Base-by-base conservation (phyloP, 306 rosid species). In the Glycyrrhiza uralensis region DNA sequence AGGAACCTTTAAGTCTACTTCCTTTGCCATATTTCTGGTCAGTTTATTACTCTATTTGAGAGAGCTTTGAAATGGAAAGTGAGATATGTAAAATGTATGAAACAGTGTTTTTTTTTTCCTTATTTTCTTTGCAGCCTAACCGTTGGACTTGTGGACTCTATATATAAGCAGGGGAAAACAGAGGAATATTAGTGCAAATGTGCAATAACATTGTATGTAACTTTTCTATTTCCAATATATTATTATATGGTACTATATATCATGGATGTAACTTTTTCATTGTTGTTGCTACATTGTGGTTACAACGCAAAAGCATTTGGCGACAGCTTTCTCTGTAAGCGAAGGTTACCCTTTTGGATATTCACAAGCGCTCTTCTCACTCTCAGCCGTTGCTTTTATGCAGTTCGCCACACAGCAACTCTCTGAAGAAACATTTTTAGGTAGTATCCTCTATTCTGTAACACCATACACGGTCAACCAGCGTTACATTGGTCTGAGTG, bases 301-400 rank as follows among this genome's bases (percentile, higher is more conserved):
- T 75, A 45, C 76, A 79, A 79, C 69, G 32, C 75, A 79, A 75
- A 75, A 75, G 80, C 83, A 76, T 47, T 71, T 32, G 26, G 23
- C 1, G 81, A 65, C 65, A 75, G 87, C 87, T 79, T 66, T 60
- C 52, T 75, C 38, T 44, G 49, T 62, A 82, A 77, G 80, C 80
- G 42, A 42, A 64, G 66, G 32, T 32, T 24, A 55, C n/a, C n/a
- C 49, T 11, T 42, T 65, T 18, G 14, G 54, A 64, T 44, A 24
- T 65, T 28, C 42, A 44, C 13, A 45, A 8, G 6, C 57, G 9
- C 52, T 26, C 14, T 6, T 42, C 10, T 39, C 18, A 30, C 47
- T 46, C 44, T 29, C 30, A 49, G 23, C 74, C 35, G 2, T 35
- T 32, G 49, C 36, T 51, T 68, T 35, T 33, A 7, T 12, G 2